phyloP scores from a whole-genome alignment of 768 basidiomycete species.

The Hericium alpestre region DNA sequence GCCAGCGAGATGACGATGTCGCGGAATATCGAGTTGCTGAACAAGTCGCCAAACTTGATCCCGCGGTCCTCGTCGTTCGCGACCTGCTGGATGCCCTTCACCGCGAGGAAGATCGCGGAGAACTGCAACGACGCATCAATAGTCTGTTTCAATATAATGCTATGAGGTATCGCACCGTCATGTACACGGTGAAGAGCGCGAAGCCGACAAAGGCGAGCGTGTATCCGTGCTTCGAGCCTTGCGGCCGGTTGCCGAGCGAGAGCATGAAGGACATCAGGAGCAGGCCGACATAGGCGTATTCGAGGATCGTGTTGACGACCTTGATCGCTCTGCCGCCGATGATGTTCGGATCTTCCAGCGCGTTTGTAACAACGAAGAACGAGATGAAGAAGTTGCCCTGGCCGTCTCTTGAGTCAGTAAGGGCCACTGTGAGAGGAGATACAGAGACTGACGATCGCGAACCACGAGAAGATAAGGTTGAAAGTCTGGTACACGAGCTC shows the following conservation, averaged over 20 bases:
- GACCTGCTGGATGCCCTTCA: slow-evolving; percentile 66
- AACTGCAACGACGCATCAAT: slow-evolving; percentile 29
- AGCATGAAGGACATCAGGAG: slow-evolving; percentile 83
- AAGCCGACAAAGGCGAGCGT: slow-evolving; percentile 81
- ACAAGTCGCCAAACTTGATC: slow-evolving; percentile 47
- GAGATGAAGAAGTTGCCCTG: slow-evolving; percentile 87
- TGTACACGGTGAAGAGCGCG: slow-evolving; percentile 87
- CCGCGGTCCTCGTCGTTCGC: slow-evolving; percentile 32
- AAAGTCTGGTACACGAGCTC: slow-evolving; percentile 87
- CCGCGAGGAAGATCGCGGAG: slow-evolving; percentile 71
- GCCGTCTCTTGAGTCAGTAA: neutral
- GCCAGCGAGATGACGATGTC: slow-evolving; percentile 78
- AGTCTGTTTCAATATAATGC: neutral
- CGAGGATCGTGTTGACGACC: slow-evolving; percentile 65
- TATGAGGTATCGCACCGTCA: slow-evolving; percentile 53
- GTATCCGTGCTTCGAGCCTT: slow-evolving; percentile 83
- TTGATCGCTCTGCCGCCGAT: slow-evolving; percentile 48
- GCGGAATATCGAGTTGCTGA: slow-evolving; percentile 72
- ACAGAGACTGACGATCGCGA: slow-evolving; percentile 49
- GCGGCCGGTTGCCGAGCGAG: slow-evolving; percentile 82
- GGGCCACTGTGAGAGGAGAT: neutral
- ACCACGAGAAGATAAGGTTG: slow-evolving; percentile 91
- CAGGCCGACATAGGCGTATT: slow-evolving; percentile 82
- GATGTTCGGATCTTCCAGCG: slow-evolving; percentile 60
- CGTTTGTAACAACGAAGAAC: slow-evolving; percentile 64